Conservation (phyloP, 208 protist species). For the Trypanosomatidae sp. region DNA sequence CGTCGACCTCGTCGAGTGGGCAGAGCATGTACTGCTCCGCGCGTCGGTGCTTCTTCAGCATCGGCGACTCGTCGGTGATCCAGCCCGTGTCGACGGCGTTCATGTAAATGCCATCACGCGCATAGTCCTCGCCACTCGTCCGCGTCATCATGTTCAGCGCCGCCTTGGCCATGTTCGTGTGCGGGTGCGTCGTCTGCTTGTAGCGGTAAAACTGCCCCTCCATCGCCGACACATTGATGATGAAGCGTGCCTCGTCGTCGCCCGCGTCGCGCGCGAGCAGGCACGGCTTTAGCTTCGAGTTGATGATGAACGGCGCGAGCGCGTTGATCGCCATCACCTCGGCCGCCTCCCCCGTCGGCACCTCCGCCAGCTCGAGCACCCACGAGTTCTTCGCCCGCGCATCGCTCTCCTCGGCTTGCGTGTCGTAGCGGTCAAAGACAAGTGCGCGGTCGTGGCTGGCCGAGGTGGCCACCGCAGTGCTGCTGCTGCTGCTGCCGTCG, state of each 20-base stretch:
- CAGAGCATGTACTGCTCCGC: conserved; percentile 42
- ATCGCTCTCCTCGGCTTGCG: conserved; percentile 77
- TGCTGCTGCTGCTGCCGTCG: background rate
- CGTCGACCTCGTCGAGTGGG: conserved; percentile 94
- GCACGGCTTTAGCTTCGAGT: conserved; percentile 82
- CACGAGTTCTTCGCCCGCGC: conserved; percentile 82
- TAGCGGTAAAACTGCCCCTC: conserved; percentile 93
- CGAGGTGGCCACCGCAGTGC: background rate
- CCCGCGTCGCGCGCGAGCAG: conserved; percentile 58
- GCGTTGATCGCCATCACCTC: conserved; percentile 96
- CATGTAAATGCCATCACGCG: conserved; percentile 92
- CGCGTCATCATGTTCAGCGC: conserved; percentile 98
- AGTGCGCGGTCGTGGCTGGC: conserved; percentile 11
- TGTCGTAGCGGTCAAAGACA: conserved; percentile 86
- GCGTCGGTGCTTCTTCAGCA: conserved; percentile 71
- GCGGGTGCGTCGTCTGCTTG: conserved; percentile 91
- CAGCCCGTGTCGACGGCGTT: conserved; percentile 97
- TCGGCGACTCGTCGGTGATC: conserved; percentile 94
- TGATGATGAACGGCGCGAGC: conserved; percentile 93
- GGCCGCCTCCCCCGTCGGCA: conserved; percentile 86
- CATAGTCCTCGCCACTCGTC: conserved; percentile 86
- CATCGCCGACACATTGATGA: conserved; percentile 98
- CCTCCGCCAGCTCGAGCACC: conserved; percentile 81
- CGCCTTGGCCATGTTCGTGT: conserved; percentile 98
- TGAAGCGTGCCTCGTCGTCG: conserved; percentile 67